phyloP scores from a whole-genome alignment of 2,329 filamentous ascomycete species.

The Penicillium sp. region DNA sequence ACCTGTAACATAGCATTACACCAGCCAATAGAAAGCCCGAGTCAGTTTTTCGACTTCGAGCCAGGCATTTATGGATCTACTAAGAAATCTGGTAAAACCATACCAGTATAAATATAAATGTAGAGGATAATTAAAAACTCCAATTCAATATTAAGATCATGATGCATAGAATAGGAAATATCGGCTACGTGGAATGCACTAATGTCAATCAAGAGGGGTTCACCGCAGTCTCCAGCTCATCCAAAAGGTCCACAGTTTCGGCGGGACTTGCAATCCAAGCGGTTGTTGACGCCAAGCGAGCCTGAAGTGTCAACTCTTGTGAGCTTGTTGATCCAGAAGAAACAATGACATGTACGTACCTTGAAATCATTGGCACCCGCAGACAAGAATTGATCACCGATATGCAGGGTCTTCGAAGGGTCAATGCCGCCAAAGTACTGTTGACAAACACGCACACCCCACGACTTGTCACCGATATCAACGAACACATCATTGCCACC shows the following conservation, averaged over 20 bases:
- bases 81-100: neutral
- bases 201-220: neutral
- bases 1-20: neutral
- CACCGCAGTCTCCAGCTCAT: conserved; percentile 59
- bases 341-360: conserved; percentile 39
- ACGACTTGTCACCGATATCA: conserved; percentile 96
- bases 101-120: neutral
- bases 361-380: conserved; percentile 98
- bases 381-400: conserved; percentile 93
- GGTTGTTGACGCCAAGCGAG: conserved; percentile 84
- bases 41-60: neutral
- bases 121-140: neutral
- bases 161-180: neutral
- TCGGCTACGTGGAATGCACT: neutral
- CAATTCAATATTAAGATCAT: neutral
- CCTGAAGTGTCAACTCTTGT: conserved; percentile 40
- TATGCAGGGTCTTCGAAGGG: conserved; percentile 80
- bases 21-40: neutral
- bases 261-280: conserved; percentile 93
- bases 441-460: conserved; percentile 92
- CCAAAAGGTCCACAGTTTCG: conserved; percentile 85
- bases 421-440: conserved; percentile 78
- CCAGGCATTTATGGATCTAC: neutral
- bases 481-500: conserved; percentile 96
- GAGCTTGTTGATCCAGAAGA: neutral